A percentile compares a stretch with the other conserved stretches of the same genome.
phyloP scores from a whole-genome alignment of 495 filamentous ascomycete genomes.

The Xylaria venustula region DNA sequence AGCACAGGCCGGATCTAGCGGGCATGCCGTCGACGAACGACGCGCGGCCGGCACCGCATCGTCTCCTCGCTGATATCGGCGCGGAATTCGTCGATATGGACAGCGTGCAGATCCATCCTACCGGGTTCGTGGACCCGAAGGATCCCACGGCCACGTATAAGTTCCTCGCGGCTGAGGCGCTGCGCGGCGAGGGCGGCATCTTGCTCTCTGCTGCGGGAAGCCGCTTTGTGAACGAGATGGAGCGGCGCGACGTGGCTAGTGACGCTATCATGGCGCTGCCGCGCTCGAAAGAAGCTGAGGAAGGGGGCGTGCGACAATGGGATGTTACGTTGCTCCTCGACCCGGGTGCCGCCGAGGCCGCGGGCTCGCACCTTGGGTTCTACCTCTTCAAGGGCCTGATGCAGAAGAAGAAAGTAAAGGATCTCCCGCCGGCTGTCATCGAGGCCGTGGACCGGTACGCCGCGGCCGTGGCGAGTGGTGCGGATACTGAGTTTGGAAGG shows the following conservation, averaged over 20 bases:
- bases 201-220: constrained; percentile 41
- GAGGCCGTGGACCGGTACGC: constrained; percentile 49
- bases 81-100: constrained; percentile 59
- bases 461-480: constrained; percentile 30
- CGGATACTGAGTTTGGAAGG: constrained; percentile 42
- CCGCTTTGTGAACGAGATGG: constrained; percentile 58
- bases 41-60: constrained; percentile 48
- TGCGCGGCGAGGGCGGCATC: constrained; percentile 59
- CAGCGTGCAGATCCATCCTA: constrained; percentile 61
- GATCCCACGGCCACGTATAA: constrained; percentile 40
- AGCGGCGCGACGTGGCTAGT: constrained; percentile 53
- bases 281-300: not conserved
- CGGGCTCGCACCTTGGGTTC: constrained; percentile 55
- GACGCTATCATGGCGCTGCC: constrained; percentile 43
- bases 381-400: constrained; percentile 59
- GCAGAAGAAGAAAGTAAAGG: constrained; percentile 47
- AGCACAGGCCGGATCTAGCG: constrained; percentile 55
- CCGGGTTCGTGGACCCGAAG: constrained; percentile 69
- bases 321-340: constrained; percentile 55
- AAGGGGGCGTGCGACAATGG: constrained; percentile 42
- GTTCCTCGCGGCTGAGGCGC: constrained; percentile 60
- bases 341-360: constrained; percentile 50
- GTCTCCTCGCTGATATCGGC: constrained; percentile 44
- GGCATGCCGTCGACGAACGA: constrained; percentile 62
- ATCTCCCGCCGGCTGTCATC: constrained; percentile 41